A percentile compares a stretch with the other conserved stretches of the same genome.
These are phyloP conservation scores for Camelina laxa DNA, from an alignment of 345 rosid genomes.

Conservation along the genomic window DNA sequence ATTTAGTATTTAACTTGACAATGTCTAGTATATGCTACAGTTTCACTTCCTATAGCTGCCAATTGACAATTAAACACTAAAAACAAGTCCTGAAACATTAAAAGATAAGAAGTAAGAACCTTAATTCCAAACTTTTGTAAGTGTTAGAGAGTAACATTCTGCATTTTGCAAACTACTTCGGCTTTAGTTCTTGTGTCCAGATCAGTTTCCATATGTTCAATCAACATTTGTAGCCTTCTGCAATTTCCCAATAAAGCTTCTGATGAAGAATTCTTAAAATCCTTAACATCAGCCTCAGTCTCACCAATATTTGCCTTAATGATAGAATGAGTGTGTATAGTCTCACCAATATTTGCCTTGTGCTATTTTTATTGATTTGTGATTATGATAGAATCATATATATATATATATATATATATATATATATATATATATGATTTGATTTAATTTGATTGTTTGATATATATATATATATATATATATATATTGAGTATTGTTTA, in stretches of 20 bases:
- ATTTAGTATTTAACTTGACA: slow-evolving; percentile 27
- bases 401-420: too few relatives aligned
- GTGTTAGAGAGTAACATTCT: slow-evolving; percentile 47
- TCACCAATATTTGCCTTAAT: slow-evolving; percentile 36
- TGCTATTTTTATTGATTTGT: too few relatives aligned
- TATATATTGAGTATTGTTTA: too few relatives aligned
- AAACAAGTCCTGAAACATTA: not conserved
- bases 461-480: too few relatives aligned
- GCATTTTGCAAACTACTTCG: slow-evolving; percentile 51
- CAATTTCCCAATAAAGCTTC: slow-evolving; percentile 58
- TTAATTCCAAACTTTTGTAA: not conserved
- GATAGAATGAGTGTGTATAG: too few relatives aligned
- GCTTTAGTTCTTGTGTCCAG: slow-evolving; percentile 39
- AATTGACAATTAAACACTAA: not conserved
- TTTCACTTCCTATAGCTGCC: slow-evolving; percentile 2
- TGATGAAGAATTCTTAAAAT: slow-evolving; percentile 46
- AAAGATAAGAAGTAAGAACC: not conserved
- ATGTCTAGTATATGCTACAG: not conserved
- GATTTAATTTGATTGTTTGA: too few relatives aligned
- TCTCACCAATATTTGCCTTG: too few relatives aligned
- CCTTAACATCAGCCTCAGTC: slow-evolving; percentile 48
- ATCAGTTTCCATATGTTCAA: slow-evolving; percentile 47
- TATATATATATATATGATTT: too few relatives aligned
- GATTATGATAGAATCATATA: too few relatives aligned
- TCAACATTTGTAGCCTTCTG: slow-evolving; percentile 43